Evolutionary conservation across 2,329 filamentous ascomycete species (phyloP), one percentile per base, ranked within the genome.

Genomic region (Emmonsiellopsis sp.): DNA sequence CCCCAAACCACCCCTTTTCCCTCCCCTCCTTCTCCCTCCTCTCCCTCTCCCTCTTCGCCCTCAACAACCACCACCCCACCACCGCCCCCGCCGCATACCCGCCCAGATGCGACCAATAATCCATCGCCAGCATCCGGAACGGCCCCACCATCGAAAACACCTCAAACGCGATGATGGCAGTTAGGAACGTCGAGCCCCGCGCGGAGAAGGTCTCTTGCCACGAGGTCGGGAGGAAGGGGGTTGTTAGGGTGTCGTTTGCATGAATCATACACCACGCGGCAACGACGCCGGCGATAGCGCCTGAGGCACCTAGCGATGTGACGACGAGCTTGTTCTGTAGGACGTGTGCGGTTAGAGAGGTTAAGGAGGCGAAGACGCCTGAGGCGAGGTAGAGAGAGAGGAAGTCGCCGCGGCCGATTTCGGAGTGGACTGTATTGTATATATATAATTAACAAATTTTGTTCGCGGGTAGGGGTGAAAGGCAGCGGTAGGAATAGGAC

Each of bases 341-440:
- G 30, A 79, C 74, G 51, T 73, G 70, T 26, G 65, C 67, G 6
- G 67, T 60, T 10, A 82, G 64, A 7, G 75, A 76, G 4, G 70
- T 61, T 54, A 76, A 71, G 4, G 74, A 76, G 46, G 74, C 76
- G 15, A 76, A 54, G 0, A 70, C 68, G 16, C 77, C 79, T 1
- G 73, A 67, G 2, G 74, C 67, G 43, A 81, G 58, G 58, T 76
- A 80, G 15, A 81, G 67, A 5, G 76, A 74, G 13, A 82, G 63
- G 63, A 82, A 81, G 20, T 76, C 75, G 7, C 77, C 79, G 37
- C 79, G 73, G 47, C 78, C 79, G 32, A 82, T 71, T 54, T 81
- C 76, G 59, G 80, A 77, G 60, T 80, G 78, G 5, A 80, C 70
- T 74, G 50, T 45, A 20, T 51, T 16, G 11, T 5, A 48, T 48